Percentiles rank a stretch among this genome's conserved stretches.
Conservation (phyloP, 1,139 yeast genomes). For the Pichiaceae sp. region DNA sequence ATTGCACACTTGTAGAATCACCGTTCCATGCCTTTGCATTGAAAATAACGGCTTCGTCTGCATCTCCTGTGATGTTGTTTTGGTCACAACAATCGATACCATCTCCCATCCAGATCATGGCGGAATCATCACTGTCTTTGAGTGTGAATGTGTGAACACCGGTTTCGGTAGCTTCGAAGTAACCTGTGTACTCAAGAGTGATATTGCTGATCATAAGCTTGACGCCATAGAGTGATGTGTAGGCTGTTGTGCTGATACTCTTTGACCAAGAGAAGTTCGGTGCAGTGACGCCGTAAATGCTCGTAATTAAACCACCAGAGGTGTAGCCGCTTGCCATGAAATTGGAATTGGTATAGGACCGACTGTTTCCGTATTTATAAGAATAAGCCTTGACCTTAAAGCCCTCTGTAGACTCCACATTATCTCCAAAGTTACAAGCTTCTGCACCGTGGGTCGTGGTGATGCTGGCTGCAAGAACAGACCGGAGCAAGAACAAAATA, state of each 20-base stretch:
- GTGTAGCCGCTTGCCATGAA: constrained; percentile 5
- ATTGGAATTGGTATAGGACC: neutral
- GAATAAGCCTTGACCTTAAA: constrained; percentile 1
- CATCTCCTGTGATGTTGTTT: constrained; percentile 1
- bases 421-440: constrained; percentile 1
- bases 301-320: neutral
- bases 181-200: constrained; percentile 7
- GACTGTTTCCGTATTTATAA: neutral
- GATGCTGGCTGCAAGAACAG: neutral
- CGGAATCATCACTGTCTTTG: constrained; percentile 17
- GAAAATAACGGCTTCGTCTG: constrained; percentile 5
- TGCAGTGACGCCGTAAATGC: constrained; percentile 1
- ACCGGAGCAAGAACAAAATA: neutral
- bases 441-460: neutral
- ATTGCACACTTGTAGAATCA: neutral
- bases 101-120: constrained; percentile 15
- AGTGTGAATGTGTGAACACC: constrained; percentile 18
- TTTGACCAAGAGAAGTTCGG: neutral
- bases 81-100: constrained; percentile 22
- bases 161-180: constrained; percentile 5
- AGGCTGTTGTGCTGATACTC: too few relatives aligned
- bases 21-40: constrained; percentile 4
- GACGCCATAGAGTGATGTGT: neutral
- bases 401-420: neutral
- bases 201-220: constrained; percentile 2